Percentiles rank a stretch among this genome's conserved stretches.
These are phyloP conservation scores for Magnaporthiopsis rhizophila DNA, from an alignment of 2,329 filamentous ascomycete genomes.

Conservation along the genomic window DNA sequence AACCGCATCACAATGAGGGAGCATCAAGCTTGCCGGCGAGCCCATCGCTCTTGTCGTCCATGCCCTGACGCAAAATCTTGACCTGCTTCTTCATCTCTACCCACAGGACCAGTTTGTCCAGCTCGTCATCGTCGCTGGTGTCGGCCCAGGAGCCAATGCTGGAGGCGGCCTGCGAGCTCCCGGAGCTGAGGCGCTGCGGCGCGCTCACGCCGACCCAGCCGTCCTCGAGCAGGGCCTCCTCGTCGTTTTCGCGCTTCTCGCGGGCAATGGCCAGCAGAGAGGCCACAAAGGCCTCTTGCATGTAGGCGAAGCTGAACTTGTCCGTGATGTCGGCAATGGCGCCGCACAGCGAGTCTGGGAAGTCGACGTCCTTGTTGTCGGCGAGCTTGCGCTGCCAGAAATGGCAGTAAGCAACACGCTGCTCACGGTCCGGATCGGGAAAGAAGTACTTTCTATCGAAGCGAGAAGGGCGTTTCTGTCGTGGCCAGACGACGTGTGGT, in stretches of 20 bases:
- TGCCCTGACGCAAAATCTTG: conserved; percentile 49
- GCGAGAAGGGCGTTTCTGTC: conserved; percentile 52
- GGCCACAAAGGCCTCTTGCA: conserved; percentile 62
- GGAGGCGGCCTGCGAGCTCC: conserved; percentile 7
- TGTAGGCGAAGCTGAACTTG: conserved; percentile 61
- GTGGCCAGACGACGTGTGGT: not conserved
- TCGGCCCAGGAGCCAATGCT: conserved; percentile 29
- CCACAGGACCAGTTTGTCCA: conserved; percentile 49
- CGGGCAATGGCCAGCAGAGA: conserved; percentile 51
- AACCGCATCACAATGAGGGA: not conserved
- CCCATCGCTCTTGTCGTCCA: conserved; percentile 27
- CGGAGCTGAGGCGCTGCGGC: not conserved
- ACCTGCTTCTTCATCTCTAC: conserved; percentile 57
- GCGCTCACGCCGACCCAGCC: conserved; percentile 16
- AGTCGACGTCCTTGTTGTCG: conserved; percentile 49
- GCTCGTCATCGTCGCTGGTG: conserved; percentile 29
- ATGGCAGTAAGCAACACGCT: conserved; percentile 51
- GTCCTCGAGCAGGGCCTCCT: conserved; percentile 11
- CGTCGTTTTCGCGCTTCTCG: conserved; percentile 8
- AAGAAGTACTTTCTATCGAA: conserved; percentile 64
- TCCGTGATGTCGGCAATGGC: conserved; percentile 55
- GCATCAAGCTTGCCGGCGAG: not conserved
- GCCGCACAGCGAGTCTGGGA: conserved; percentile 48
- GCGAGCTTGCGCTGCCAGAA: conserved; percentile 54
- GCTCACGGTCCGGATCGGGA: conserved; percentile 43